Conservation (phyloP, 768 basidiomycete species). For the Boletus coccyginus region DNA sequence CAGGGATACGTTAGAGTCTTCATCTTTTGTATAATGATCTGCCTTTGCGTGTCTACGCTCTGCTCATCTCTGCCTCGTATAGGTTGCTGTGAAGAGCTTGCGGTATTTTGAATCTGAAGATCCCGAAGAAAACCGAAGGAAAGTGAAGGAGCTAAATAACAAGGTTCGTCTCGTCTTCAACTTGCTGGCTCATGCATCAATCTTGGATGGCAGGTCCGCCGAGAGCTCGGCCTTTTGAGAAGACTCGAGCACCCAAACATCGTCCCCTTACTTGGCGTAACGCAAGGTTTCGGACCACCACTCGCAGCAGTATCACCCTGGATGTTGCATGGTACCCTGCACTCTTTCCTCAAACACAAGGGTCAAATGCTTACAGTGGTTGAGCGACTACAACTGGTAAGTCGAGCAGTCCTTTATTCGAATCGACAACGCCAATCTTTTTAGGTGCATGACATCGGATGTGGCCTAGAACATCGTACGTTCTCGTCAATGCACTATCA, state of each 20-base stretch:
- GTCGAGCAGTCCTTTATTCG: no score
- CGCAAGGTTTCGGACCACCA: neutral
- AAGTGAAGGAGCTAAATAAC: neutral
- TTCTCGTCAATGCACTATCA: neutral
- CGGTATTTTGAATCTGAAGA: neutral
- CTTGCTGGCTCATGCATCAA: neutral
- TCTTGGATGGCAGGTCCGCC: neutral
- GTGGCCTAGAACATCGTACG: neutral
- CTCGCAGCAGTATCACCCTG: neutral
- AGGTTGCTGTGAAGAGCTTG: neutral
- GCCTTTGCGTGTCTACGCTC: neutral
- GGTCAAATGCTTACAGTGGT: no score
- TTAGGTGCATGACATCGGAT: no score
- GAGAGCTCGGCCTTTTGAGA: conserved; percentile 1
- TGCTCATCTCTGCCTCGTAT: neutral
- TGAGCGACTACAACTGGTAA: no score
- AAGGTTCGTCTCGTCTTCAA: neutral
- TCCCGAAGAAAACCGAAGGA: neutral
- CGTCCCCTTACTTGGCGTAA: neutral
- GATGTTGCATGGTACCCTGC: neutral
- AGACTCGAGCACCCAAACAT: conserved; percentile 2
- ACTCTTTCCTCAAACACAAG: neutral
- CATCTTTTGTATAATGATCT: neutral
- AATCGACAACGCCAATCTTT: no score
- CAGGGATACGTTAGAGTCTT: neutral